Evolutionary conservation across 2,329 filamentous ascomycete genomes (phyloP).

Genomic region (Alternaria triticina): DNA sequence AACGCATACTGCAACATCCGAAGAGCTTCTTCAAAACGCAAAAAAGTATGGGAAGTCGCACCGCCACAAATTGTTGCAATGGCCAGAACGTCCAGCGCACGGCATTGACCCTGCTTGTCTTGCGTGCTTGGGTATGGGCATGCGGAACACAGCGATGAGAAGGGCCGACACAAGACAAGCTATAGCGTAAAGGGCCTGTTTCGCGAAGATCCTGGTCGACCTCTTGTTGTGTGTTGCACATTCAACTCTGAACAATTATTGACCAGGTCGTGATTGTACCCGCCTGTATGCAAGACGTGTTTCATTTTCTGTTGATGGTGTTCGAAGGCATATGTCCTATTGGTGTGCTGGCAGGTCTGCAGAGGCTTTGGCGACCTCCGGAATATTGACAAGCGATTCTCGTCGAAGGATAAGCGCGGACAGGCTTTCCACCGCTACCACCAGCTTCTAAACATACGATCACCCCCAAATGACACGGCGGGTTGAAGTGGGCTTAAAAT

Average conservation of each 20-base stretch:
- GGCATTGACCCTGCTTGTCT: constrained; percentile 28
- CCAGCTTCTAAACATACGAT: constrained; percentile 1
- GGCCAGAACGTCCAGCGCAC: constrained; percentile 26
- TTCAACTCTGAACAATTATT: constrained; percentile 17
- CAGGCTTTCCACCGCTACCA: constrained; percentile 25
- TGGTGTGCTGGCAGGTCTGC: constrained; percentile 21
- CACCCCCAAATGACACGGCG: neutral
- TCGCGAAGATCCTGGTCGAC: constrained; percentile 29
- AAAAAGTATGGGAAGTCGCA: constrained; percentile 25
- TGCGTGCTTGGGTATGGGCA: constrained; percentile 4
- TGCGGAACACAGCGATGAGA: constrained; percentile 13
- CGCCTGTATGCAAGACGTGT: constrained; percentile 29
- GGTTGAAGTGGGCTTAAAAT: neutral
- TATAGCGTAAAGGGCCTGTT: constrained; percentile 25
- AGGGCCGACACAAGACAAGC: constrained; percentile 19
- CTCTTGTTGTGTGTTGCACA: constrained; percentile 5
- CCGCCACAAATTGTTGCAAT: constrained; percentile 27
- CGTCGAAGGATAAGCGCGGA: constrained; percentile 39
- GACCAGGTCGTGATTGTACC: constrained; percentile 19
- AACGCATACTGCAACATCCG: neutral
- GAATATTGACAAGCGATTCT: constrained; percentile 6
- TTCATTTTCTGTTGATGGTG: constrained; percentile 22
- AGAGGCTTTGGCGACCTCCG: constrained; percentile 13
- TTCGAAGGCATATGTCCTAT: constrained; percentile 19
- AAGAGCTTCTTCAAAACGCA: constrained; percentile 20